Conservation (phyloP, 2,329 filamentous ascomycete species). For the Exophiala phaeomuriformis region DNA sequence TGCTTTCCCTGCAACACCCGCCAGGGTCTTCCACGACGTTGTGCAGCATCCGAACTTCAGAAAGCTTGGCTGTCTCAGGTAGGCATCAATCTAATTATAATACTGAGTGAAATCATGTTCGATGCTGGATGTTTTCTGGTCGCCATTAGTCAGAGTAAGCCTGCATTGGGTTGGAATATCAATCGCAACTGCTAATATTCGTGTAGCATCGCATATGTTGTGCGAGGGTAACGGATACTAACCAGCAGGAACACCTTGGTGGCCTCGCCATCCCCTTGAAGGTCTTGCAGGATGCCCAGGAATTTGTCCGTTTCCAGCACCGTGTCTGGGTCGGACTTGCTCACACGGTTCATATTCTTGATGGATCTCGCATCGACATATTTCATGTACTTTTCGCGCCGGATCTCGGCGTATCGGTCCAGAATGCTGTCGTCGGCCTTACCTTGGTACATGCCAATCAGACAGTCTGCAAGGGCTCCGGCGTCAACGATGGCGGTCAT, state of each 20-base stretch:
- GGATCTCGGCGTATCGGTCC: conserved; percentile 37
- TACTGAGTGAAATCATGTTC: conserved; percentile 18
- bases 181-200: too few relatives aligned
- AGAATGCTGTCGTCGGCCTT: conserved; percentile 36
- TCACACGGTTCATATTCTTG: conserved; percentile 36
- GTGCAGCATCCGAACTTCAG: too few relatives aligned
- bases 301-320: conserved; percentile 34
- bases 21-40: too few relatives aligned
- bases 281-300: conserved; percentile 31
- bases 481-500: conserved; percentile 58
- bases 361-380: conserved; percentile 36
- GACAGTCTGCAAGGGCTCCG: conserved; percentile 54
- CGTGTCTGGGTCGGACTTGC: conserved; percentile 31
- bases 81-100: conserved; percentile 1
- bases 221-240: not conserved
- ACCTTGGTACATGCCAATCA: conserved; percentile 39
- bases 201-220: too few relatives aligned
- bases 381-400: conserved; percentile 34
- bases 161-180: not conserved
- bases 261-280: conserved; percentile 30
- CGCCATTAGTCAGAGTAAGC: not conserved
- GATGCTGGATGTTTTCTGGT: conserved; percentile 15
- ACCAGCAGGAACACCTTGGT: conserved; percentile 17
- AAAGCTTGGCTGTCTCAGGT: not conserved
- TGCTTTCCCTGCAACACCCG: too few relatives aligned